Percentiles rank a stretch among this genome's conserved stretches.
Conservation (phyloP, 768 basidiomycete species). For the Tylopilus balloui region DNA sequence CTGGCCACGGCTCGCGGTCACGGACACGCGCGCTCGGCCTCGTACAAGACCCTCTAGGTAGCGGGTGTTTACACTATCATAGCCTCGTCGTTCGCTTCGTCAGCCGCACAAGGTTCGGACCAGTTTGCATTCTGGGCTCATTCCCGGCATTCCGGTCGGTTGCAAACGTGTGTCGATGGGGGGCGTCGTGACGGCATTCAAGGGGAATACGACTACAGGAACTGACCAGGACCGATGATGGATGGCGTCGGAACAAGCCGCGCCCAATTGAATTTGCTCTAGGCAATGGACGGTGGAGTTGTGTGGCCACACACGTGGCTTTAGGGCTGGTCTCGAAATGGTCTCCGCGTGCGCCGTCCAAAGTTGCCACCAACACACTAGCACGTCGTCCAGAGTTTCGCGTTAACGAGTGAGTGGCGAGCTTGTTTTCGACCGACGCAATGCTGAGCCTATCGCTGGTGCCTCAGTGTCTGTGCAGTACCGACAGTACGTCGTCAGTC, state of each 20-base stretch:
- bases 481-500: constrained; percentile 25
- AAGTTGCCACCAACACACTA: constrained; percentile 3
- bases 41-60: background rate
- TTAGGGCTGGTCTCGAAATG: constrained; percentile 27
- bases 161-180: background rate
- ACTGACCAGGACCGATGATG: constrained; percentile 6
- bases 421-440: background rate
- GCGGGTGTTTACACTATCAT: background rate
- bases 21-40: background rate
- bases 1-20: constrained; percentile 7
- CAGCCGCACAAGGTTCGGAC: constrained; percentile 11
- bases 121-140: constrained; percentile 7
- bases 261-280: constrained; percentile 1
- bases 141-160: background rate
- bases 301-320: constrained; percentile 14
- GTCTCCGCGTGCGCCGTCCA: background rate
- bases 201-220: constrained; percentile 20
- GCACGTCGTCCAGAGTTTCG: background rate
- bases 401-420: constrained; percentile 19
- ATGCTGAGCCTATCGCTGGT: background rate
- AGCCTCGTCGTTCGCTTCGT: constrained; percentile 4
- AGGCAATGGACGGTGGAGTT: constrained; percentile 4
- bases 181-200: constrained; percentile 20
- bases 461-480: constrained; percentile 25
- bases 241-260: constrained; percentile 3